These are phyloP conservation scores for Thinopyrum elongatum DNA, from an alignment of 176 grass and related monocot species.

Conservation along the genomic window DNA sequence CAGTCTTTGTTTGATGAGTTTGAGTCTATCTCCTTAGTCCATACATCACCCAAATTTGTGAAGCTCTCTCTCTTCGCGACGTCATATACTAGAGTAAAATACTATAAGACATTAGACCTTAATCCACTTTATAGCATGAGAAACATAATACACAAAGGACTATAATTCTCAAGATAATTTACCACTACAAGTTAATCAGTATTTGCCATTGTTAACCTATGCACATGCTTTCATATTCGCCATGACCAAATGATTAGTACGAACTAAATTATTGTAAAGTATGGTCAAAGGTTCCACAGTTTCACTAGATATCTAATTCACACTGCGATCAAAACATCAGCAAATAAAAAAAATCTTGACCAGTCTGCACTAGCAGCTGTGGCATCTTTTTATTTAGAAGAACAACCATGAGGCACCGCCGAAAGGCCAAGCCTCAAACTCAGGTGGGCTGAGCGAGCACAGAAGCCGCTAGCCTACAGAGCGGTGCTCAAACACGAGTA, in stretches of 20 bases:
- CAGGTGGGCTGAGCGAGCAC: not conserved
- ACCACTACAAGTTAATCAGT: not conserved
- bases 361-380: not conserved
- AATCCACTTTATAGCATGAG: conserved; percentile 8
- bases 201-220: not conserved
- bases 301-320: conserved; percentile 11
- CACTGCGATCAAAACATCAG: not conserved
- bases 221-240: not conserved
- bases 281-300: not conserved
- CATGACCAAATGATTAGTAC: not conserved
- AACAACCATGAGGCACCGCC: not conserved
- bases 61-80: conserved; percentile 89
- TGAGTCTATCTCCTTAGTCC: conserved; percentile 81
- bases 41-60: conserved; percentile 88
- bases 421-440: too few relatives aligned
- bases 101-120: conserved; percentile 12
- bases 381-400: not conserved
- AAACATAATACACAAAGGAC: not conserved
- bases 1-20: conserved; percentile 80
- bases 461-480: not conserved
- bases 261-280: not conserved
- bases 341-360: not conserved
- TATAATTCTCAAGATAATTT: not conserved
- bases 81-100: conserved; percentile 83
- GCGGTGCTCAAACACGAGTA: not conserved